These are phyloP conservation scores for Massariosphaeria phaeospora DNA, from an alignment of 495 filamentous ascomycete species.

Conservation along the genomic window DNA sequence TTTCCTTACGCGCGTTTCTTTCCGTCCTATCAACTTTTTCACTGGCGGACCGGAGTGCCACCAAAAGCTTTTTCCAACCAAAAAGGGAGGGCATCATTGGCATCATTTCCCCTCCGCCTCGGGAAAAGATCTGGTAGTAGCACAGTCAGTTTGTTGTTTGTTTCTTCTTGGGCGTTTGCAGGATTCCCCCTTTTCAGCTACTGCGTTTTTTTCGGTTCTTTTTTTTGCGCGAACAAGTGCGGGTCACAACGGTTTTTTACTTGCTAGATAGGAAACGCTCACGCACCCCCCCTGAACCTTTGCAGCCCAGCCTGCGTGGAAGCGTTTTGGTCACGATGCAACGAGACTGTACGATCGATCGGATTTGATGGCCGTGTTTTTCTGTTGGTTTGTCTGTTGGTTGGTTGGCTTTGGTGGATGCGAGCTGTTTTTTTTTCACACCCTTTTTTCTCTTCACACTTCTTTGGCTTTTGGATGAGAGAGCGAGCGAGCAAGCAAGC, in stretches of 20 bases:
- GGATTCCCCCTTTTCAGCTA: background rate
- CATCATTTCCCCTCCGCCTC: constrained; percentile 10
- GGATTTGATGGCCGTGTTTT: constrained; percentile 8
- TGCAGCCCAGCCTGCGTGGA: constrained; percentile 16
- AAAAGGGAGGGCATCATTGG: constrained; percentile 11
- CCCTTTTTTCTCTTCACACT: background rate
- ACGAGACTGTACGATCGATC: constrained; percentile 31
- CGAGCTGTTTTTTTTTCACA: background rate
- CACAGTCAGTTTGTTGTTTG: constrained; percentile 2
- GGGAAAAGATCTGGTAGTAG: constrained; percentile 21
- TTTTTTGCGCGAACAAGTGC: constrained; percentile 11
- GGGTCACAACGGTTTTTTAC: constrained; percentile 24
- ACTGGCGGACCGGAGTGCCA: constrained; percentile 24
- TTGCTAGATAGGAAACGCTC: constrained; percentile 27
- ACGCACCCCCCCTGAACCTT: constrained; percentile 16
- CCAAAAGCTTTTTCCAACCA: constrained; percentile 23
- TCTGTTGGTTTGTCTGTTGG: no score
- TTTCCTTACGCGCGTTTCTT: constrained; percentile 1
- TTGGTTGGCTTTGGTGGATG: background rate
- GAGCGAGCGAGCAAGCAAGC: constrained; percentile 22
- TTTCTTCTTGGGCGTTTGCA: constrained; percentile 11
- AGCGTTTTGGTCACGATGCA: background rate
- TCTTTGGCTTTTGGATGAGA: no score
- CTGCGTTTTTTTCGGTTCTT: constrained; percentile 4
- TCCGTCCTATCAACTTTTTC: constrained; percentile 11